Conservation (phyloP, 2,329 filamentous ascomycete species). For the Penicillium sp. region DNA sequence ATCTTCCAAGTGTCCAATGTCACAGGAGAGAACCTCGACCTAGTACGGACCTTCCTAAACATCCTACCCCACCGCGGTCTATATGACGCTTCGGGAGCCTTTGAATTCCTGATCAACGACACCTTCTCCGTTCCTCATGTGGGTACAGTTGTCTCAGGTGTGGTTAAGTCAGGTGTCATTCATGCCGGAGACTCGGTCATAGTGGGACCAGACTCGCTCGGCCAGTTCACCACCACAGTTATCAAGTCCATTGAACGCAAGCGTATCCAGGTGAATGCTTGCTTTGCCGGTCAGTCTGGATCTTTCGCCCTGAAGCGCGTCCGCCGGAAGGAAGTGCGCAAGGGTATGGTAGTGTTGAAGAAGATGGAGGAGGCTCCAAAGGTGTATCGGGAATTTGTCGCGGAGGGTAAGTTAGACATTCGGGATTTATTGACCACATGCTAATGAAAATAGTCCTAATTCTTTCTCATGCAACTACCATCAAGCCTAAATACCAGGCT, state of each 20-base stretch:
- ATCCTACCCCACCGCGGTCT: slow-evolving; percentile 92
- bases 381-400: slow-evolving; percentile 73
- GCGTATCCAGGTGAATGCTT: slow-evolving; percentile 81
- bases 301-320: slow-evolving; percentile 88
- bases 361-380: slow-evolving; percentile 74
- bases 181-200: slow-evolving; percentile 88
- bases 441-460: slow-evolving; percentile 67
- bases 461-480: slow-evolving; percentile 91
- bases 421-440: background rate
- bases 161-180: slow-evolving; percentile 82
- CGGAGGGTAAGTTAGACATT: slow-evolving; percentile 58
- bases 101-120: slow-evolving; percentile 95
- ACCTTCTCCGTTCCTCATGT: slow-evolving; percentile 98
- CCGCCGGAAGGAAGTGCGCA: slow-evolving; percentile 85
- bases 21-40: slow-evolving; percentile 83
- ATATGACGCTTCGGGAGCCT: slow-evolving; percentile 81
- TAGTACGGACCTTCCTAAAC: slow-evolving; percentile 90
- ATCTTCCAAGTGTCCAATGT: slow-evolving; percentile 99
- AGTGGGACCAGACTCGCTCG: slow-evolving; percentile 84
- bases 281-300: slow-evolving; percentile 86
- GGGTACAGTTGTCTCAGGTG: slow-evolving; percentile 91
- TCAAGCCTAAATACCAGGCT: slow-evolving; percentile 94
- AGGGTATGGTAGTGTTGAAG: slow-evolving; percentile 95
- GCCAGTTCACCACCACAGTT: slow-evolving; percentile 81
- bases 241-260: slow-evolving; percentile 94